Evolutionary conservation across 2,329 filamentous ascomycete species (phyloP), one percentile per base, ranked within the genome.

Genomic region (Xylaria sp.): DNA sequence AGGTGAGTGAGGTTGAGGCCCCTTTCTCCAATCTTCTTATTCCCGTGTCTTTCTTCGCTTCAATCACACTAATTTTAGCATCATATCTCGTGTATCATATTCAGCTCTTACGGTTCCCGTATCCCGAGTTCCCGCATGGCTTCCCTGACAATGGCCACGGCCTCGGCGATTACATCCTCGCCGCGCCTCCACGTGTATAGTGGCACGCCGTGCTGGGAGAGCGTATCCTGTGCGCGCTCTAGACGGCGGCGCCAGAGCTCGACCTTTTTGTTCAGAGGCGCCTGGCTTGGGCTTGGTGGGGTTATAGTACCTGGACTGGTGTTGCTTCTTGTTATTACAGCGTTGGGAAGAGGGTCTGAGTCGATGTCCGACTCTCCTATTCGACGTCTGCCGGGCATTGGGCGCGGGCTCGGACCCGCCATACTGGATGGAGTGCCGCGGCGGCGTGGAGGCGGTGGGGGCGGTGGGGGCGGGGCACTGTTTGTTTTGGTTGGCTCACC

Each of bases 181-280:
- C 93, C 93, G 12, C 86, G 86, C 51, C 91, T 85, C 93, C 93
- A 96, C 23, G 87, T 93, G 71, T 92, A 88, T 43, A 96, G 78
- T 72, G 86, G 82, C 0, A 96, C 91, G 3, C 91, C 91, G 48
- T 89, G 83, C 5, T 83, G 82, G n/a, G 88, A 87, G 10, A 95
- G 83, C 48, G 83, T 80, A 51, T 84, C 82, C 71, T 91, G 89
- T 3, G 92, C 92, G 54, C 88, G 83, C 51, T 86, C 86, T 82
- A 92, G 88, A 49, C 93, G 83, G 65, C 90, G 86, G 70, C 86
- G 84, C 93, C 92, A 96, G 57, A 94, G 76, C 68, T 91, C 90
- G 64, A 94, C 83, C 72, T 92, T 91, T 81, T 91, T 93, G 78
- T 89, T 93, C 13, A 82, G 77, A 3, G 68, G 74, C 13, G 68